These are phyloP conservation scores for Tieghemiomyces parasiticus DNA, from an alignment of 192 early-diverging fungal genomes.

Conservation along the genomic window DNA sequence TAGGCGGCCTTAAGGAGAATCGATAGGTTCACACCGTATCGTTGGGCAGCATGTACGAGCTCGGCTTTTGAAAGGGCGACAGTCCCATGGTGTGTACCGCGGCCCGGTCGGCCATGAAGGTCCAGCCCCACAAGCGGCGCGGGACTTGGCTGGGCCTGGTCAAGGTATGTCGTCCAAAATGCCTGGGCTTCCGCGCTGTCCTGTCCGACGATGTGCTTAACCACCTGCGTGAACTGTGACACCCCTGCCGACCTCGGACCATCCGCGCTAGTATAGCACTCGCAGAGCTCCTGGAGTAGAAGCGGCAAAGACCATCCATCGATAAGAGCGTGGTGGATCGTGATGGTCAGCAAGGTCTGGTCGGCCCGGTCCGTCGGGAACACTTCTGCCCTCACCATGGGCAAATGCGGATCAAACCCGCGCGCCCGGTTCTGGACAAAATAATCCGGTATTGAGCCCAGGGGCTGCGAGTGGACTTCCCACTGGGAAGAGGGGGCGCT, in stretches of 20 bases:
- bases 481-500: not conserved
- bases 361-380: not conserved
- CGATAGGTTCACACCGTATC: not conserved
- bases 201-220: not conserved
- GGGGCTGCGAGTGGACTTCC: not conserved
- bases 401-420: not conserved
- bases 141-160: not conserved
- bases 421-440: not conserved
- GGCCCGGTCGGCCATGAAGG: not conserved
- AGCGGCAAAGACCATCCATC: slow-evolving; percentile 5
- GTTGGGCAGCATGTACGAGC: not conserved
- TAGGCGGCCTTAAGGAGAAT: not conserved
- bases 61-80: not conserved
- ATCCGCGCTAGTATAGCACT: not conserved
- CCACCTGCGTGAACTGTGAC: not conserved
- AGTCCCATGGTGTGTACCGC: not conserved
- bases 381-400: not conserved
- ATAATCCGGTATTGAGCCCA: not conserved
- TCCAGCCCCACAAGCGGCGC: not conserved
- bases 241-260: not conserved
- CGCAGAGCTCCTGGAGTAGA: not conserved
- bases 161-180: not conserved
- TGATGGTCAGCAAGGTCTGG: not conserved
- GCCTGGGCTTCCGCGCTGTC: not conserved
- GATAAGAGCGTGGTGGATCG: slow-evolving; percentile 3